Base-by-base conservation (phyloP, 2,329 filamentous ascomycete genomes). In the Clarireedia sp. region DNA sequence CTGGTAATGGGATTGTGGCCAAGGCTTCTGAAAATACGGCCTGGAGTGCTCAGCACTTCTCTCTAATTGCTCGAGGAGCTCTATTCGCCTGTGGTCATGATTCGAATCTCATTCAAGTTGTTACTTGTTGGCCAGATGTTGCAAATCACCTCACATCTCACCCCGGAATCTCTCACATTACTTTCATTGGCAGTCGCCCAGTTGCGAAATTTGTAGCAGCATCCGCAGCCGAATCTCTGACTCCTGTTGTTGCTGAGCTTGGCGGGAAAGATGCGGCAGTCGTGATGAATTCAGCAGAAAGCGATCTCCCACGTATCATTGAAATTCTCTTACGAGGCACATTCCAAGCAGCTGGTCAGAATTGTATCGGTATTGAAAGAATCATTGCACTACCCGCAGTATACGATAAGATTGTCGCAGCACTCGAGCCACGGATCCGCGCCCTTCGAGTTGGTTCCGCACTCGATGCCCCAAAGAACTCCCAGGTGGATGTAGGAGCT, bases 341-440 rank as follows among this genome's bases (percentile, higher is more conserved):
- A 9, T 99, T 97, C 73, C 94, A 99, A 72, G 90, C 90, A 51
- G 86, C 90, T 16, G 94, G 94, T 1, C 94, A 99, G 71, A 99
- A 99, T 74, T 99, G 94, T 72, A 92, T 99, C 67, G 94, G 94
- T 54, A 92, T 96, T 63, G 94, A 99, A 74, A 87, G 94, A 55
- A 85, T 97, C 67, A 85, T 97, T 63, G 89, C 87, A 23, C 79
- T 88, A 16, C 85, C 89, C 1, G 75, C 74, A n/a, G 78, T 89
- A 51, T 95, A 97, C 74, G 78, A 87, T 59, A 76, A 76, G 55
- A 80, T 99, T 21, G 74, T 96, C 51, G 71, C 76, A 5, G 77
- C 83, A 58, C 80, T 99, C 19, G 79, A 83, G 51, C 85, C 87
- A 10, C 85, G 87, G 59, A 89, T 97, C 62, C 77, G 78, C 59